Evolutionary conservation across 371 early-diverging fungal species (phyloP).

Genomic region (Lichtheimia hyalospora): DNA sequence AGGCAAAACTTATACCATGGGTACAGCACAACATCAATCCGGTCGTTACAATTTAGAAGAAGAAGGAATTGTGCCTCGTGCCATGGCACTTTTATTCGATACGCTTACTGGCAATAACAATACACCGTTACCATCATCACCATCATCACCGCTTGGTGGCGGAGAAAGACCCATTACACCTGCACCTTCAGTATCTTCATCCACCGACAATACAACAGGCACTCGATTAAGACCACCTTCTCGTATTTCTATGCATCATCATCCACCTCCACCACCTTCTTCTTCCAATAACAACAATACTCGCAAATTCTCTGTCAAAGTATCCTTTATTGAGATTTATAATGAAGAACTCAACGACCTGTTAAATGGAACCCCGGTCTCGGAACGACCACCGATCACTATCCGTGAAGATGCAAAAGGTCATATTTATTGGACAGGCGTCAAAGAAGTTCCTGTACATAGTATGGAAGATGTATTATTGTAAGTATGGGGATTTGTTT

Average conservation of each 20-base stretch:
- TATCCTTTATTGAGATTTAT: constrained; percentile 93
- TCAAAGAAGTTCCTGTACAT: constrained; percentile 76
- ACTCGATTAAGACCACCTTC: constrained; percentile 18
- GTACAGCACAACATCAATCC: constrained; percentile 76
- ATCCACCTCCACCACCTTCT: background rate
- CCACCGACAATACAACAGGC: constrained; percentile 13
- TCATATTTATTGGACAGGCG: constrained; percentile 88
- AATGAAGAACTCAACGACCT: constrained; percentile 95
- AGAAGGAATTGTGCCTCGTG: constrained; percentile 90
- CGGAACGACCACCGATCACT: constrained; percentile 65
- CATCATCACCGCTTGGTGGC: background rate
- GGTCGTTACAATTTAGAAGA: constrained; percentile 51
- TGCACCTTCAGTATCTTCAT: constrained; percentile 22
- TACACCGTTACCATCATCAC: background rate
- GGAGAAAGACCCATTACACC: constrained; percentile 19
- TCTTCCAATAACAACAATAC: constrained; percentile 9
- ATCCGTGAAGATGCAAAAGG: constrained; percentile 94
- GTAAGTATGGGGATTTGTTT: constrained; percentile 27
- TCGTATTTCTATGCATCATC: constrained; percentile 6
- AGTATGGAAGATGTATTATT: constrained; percentile 79
- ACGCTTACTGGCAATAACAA: constrained; percentile 15
- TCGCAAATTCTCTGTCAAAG: constrained; percentile 50
- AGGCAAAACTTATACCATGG: constrained; percentile 99
- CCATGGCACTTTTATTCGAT: constrained; percentile 82
- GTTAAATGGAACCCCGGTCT: constrained; percentile 55